These are phyloP conservation scores for Hansenula sp. DNA, from an alignment of 1,139 yeast genomes.

Conservation along the genomic window DNA sequence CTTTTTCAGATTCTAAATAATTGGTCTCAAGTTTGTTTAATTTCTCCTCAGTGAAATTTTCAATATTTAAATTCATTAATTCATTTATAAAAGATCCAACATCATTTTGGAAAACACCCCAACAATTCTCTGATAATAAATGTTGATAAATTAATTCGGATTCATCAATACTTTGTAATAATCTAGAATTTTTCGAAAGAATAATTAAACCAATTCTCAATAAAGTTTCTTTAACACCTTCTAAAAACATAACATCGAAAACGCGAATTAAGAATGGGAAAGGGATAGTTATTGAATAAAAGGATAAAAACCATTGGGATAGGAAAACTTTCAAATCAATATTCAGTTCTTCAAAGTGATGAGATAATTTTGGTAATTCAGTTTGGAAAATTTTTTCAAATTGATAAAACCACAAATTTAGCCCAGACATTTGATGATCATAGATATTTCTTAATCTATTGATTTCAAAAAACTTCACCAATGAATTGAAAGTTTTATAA, in stretches of 20 bases:
- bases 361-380: slow-evolving; percentile 39
- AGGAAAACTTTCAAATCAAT: slow-evolving; percentile 45
- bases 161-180: slow-evolving; percentile 49
- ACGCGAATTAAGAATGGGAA: slow-evolving; percentile 45
- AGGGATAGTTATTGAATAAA: slow-evolving; percentile 60
- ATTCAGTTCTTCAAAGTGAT: slow-evolving; percentile 39
- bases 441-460: slow-evolving; percentile 60
- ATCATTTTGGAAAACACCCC: slow-evolving; percentile 40
- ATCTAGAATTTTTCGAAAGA: slow-evolving; percentile 46
- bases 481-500: slow-evolving; percentile 49
- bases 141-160: slow-evolving; percentile 63
- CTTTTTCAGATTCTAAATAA: slow-evolving; percentile 13
- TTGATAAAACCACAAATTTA: slow-evolving; percentile 50
- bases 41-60: slow-evolving; percentile 20
- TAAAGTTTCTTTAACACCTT: slow-evolving; percentile 64
- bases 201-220: slow-evolving; percentile 59
- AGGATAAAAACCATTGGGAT: slow-evolving; percentile 67
- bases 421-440: slow-evolving; percentile 53
- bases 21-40: slow-evolving; percentile 24
- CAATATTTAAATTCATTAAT: slow-evolving; percentile 24
- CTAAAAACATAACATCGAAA: slow-evolving; percentile 54
- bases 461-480: slow-evolving; percentile 60
- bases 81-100: slow-evolving; percentile 49
- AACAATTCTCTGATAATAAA: slow-evolving; percentile 49
- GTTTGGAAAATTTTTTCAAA: slow-evolving; percentile 42